Evolutionary conservation across 1,284 basidiomycete species (phyloP).

Genomic region (Sporisorium graminicola): DNA sequence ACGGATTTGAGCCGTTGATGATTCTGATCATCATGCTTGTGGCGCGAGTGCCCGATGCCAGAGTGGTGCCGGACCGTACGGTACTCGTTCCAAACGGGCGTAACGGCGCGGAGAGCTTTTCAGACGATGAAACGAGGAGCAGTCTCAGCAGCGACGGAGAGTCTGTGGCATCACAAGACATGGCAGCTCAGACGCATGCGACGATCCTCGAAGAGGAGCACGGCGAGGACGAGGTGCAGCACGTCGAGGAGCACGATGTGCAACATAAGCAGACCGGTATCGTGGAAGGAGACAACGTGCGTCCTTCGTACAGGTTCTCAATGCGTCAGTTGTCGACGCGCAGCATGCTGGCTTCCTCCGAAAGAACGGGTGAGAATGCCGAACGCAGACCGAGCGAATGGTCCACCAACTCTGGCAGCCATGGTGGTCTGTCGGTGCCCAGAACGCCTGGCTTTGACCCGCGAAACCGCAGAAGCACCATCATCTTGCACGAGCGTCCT

Average conservation of each 20-base stretch:
- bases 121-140: constrained; percentile 7
- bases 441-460: constrained; percentile 27
- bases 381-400: constrained; percentile 25
- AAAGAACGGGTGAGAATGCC: not conserved
- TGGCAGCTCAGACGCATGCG: constrained; percentile 19
- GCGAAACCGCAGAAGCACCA: constrained; percentile 32
- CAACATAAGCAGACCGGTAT: constrained; percentile 11
- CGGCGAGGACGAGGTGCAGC: constrained; percentile 9
- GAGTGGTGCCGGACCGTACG: constrained; percentile 35
- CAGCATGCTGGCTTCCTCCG: not conserved
- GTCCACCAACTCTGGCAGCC: constrained; percentile 7
- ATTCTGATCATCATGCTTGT: constrained; percentile 39
- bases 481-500: constrained; percentile 37
- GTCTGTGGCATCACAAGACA: not conserved
- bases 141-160: constrained; percentile 21
- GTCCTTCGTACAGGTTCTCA: not conserved
- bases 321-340: constrained; percentile 17
- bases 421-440: constrained; percentile 4
- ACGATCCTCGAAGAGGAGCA: constrained; percentile 36
- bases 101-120: constrained; percentile 8
- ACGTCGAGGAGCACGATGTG: constrained; percentile 2
- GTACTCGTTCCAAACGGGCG: constrained; percentile 29
- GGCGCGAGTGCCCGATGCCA: constrained; percentile 24
- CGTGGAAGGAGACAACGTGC: not conserved
- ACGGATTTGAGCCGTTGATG: constrained; percentile 42